phyloP scores from a whole-genome alignment of 2,329 filamentous ascomycete genomes.

The Knufia petricola region DNA sequence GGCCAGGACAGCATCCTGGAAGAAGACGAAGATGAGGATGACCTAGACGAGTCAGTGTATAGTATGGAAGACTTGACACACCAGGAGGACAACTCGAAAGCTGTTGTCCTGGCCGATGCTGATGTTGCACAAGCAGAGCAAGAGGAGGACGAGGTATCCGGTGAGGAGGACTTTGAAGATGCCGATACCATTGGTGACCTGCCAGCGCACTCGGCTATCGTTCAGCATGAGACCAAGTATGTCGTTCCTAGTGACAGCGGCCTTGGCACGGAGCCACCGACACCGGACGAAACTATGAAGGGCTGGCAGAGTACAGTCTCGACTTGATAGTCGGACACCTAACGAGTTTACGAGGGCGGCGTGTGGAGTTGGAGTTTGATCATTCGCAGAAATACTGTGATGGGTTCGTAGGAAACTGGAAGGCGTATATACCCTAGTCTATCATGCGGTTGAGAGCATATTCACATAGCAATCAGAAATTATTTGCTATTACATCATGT shows the following conservation, averaged over 20 bases:
- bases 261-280: slow-evolving; percentile 25
- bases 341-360: slow-evolving; percentile 6
- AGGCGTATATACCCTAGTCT: neutral
- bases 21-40: slow-evolving; percentile 25
- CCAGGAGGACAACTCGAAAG: slow-evolving; percentile 13
- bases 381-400: neutral
- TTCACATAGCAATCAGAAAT: too few species aligned
- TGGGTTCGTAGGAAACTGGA: neutral
- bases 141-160: neutral
- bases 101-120: slow-evolving; percentile 17
- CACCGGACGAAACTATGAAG: slow-evolving; percentile 9
- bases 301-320: slow-evolving; percentile 7
- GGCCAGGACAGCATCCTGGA: slow-evolving; percentile 21
- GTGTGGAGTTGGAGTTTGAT: slow-evolving; percentile 1
- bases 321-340: neutral
- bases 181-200: slow-evolving; percentile 10
- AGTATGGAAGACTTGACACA: neutral
- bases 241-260: slow-evolving; percentile 25
- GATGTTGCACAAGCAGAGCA: neutral
- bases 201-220: slow-evolving; percentile 8
- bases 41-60: slow-evolving; percentile 14
- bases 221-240: slow-evolving; percentile 16
- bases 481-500: too few species aligned
- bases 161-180: slow-evolving; percentile 8
- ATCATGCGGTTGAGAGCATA: neutral